Conservation (phyloP, 192 early-diverging fungal species). For the Radiomyces spectabilis region DNA sequence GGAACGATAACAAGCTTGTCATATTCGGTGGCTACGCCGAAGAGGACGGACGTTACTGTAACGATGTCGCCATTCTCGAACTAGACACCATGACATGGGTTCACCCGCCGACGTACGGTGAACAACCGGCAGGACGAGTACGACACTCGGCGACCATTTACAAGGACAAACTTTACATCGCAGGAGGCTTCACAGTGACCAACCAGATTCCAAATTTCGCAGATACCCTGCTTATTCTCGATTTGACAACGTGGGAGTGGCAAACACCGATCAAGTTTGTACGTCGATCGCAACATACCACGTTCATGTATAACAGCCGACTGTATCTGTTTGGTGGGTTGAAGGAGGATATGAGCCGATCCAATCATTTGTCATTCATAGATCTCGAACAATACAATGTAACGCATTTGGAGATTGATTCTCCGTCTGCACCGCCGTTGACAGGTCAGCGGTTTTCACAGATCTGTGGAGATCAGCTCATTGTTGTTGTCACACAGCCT, state of each 20-base stretch:
- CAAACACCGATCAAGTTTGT: constrained; percentile 45
- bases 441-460: constrained; percentile 57
- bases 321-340: constrained; percentile 57
- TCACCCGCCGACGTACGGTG: constrained; percentile 39
- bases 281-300: constrained; percentile 43
- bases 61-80: constrained; percentile 53
- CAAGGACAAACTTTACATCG: constrained; percentile 55
- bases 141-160: constrained; percentile 56
- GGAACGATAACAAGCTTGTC: constrained; percentile 48
- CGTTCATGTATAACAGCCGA: constrained; percentile 42
- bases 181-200: constrained; percentile 36
- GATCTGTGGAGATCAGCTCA: constrained; percentile 49
- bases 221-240: constrained; percentile 35
- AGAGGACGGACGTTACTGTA: constrained; percentile 48
- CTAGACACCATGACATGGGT: constrained; percentile 54
- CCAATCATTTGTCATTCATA: constrained; percentile 44
- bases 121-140: constrained; percentile 39
- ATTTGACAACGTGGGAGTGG: constrained; percentile 54
- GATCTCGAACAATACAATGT: constrained; percentile 35
- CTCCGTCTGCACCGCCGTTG: constrained; percentile 41
- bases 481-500: constrained; percentile 43
- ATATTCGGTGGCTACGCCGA: constrained; percentile 53
- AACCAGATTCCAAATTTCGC: constrained; percentile 7
- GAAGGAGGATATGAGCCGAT: constrained; percentile 48
- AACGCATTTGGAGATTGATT: constrained; percentile 40